These are phyloP conservation scores for Sextonia rubra DNA, from an alignment of 164 flowering plant genomes.

Conservation along the genomic window DNA sequence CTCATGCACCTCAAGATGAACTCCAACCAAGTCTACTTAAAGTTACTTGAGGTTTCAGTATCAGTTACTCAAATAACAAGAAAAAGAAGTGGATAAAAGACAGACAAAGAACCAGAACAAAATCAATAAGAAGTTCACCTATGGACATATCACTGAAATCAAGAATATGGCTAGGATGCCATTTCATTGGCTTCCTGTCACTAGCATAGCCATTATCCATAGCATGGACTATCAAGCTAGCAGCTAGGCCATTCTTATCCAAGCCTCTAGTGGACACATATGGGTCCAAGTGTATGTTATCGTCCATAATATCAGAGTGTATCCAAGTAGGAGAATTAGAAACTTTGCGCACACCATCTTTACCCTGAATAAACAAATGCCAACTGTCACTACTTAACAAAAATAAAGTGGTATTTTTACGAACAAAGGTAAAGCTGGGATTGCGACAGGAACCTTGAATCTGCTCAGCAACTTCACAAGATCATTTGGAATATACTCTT, in stretches of 20 bases:
- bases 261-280: slow-evolving; percentile 15
- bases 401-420: not conserved
- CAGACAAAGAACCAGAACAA: not conserved
- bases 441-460: slow-evolving; percentile 37
- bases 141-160: slow-evolving; percentile 84
- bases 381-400: slow-evolving; percentile 10
- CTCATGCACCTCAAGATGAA: not conserved
- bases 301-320: slow-evolving; percentile 97
- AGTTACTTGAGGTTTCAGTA: too few relatives aligned
- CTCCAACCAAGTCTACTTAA: not conserved
- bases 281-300: slow-evolving; percentile 73
- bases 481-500: slow-evolving; percentile 78
- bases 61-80: not conserved
- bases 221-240: slow-evolving; percentile 14
- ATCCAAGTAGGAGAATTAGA: slow-evolving; percentile 61
- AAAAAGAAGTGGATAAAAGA: not conserved
- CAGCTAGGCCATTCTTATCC: slow-evolving; percentile 13
- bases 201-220: slow-evolving; percentile 18
- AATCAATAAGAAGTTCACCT: slow-evolving; percentile 37
- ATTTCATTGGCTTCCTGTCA: slow-evolving; percentile 25
- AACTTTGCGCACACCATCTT: slow-evolving; percentile 20
- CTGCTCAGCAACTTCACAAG: slow-evolving; percentile 34
- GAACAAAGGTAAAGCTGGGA: slow-evolving; percentile 1
- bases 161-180: slow-evolving; percentile 73
- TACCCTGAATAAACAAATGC: slow-evolving; percentile 31